These are phyloP conservation scores for Pezicula neosporulosa DNA, from an alignment of 2,329 filamentous ascomycete genomes.

Conservation along the genomic window DNA sequence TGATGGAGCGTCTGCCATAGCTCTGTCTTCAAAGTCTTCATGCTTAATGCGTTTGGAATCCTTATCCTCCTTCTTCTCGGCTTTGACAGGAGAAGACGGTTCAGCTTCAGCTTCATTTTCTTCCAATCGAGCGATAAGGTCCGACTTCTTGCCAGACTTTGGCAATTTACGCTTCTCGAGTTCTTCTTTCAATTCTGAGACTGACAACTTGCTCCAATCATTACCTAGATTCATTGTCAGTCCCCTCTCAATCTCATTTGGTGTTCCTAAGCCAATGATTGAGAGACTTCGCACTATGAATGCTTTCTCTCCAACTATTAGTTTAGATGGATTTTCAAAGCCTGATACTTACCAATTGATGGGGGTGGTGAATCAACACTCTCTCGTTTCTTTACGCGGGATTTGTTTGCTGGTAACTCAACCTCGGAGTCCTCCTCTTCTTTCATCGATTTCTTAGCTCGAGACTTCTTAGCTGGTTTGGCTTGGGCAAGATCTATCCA, in stretches of 20 bases:
- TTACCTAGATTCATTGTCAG: neutral
- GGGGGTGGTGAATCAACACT: constrained; percentile 17
- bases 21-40: too few relatives aligned
- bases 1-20: too few relatives aligned
- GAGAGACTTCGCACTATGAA: too few relatives aligned
- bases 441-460: constrained; percentile 31
- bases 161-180: neutral
- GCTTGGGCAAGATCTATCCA: constrained; percentile 6
- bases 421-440: constrained; percentile 13
- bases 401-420: constrained; percentile 17
- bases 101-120: constrained; percentile 6
- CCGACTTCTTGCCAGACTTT: constrained; percentile 12
- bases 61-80: too few relatives aligned
- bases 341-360: constrained; percentile 21
- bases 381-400: constrained; percentile 22
- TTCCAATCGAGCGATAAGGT: constrained; percentile 17
- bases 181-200: neutral
- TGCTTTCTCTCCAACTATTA: neutral
- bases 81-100: too few relatives aligned
- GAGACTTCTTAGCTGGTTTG: constrained; percentile 21
- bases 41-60: too few relatives aligned
- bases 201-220: neutral
- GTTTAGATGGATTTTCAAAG: constrained; percentile 6
- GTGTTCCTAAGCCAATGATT: neutral
- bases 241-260: neutral